Percentiles rank a stretch among this genome's conserved stretches.
phyloP scores from a whole-genome alignment of 2,329 filamentous ascomycete genomes.

The Talaromyces sp. region DNA sequence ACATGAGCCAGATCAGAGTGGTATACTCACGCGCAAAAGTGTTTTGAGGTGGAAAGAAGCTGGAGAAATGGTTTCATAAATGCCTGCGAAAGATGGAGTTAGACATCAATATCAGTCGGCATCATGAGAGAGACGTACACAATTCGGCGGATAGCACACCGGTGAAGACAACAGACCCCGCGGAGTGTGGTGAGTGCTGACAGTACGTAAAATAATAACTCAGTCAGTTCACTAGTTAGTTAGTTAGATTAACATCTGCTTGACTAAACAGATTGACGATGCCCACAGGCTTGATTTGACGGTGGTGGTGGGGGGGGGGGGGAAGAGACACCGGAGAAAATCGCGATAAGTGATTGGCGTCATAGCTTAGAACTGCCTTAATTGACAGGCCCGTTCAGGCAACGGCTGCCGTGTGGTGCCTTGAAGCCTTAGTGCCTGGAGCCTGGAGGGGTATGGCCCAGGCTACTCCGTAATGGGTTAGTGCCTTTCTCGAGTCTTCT shows the following conservation, averaged over 20 bases:
- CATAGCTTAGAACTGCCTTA: not conserved
- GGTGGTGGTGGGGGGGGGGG: not conserved
- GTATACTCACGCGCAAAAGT: constrained; percentile 8
- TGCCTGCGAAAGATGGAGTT: not conserved
- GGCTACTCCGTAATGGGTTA: not conserved
- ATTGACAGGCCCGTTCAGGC: not conserved
- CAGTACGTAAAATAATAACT: not conserved
- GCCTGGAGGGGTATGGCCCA: not conserved
- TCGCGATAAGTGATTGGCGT: not conserved
- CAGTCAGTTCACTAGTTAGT: too few species aligned
- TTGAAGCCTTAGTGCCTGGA: not conserved
- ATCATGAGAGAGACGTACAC: not conserved
- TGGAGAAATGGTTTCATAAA: constrained; percentile 10
- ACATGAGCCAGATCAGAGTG: not conserved
- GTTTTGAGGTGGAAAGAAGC: constrained; percentile 1
- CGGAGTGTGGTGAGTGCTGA: not conserved
- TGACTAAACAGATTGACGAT: not conserved
- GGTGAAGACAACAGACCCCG: not conserved
- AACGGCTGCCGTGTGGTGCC: not conserved
- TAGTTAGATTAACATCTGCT: not conserved
- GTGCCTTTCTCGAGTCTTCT: too few species aligned
- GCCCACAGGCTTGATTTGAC: not conserved
- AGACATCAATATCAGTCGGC: not conserved
- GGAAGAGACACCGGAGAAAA: constrained; percentile 6
- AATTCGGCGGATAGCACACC: not conserved